phyloP scores from a whole-genome alignment of 257 asterid genomes.

The Eustoma russellianum region DNA sequence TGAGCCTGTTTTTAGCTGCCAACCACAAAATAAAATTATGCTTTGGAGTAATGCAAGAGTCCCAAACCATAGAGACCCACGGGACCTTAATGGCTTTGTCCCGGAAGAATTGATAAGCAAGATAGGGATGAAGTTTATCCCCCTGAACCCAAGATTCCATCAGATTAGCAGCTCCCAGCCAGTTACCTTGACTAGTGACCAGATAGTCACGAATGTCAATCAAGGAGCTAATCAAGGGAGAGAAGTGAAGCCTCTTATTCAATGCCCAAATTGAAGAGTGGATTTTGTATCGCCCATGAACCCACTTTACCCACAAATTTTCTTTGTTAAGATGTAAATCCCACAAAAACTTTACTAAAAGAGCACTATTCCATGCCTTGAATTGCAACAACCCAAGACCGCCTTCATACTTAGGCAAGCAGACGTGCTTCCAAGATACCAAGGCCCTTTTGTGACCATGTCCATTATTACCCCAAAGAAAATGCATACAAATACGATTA shows the following conservation, averaged over 20 bases:
- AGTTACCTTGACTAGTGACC: background rate
- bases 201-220: background rate
- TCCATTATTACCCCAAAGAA: background rate
- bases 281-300: too few species aligned
- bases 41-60: too few species aligned
- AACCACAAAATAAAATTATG: too few species aligned
- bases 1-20: too few species aligned
- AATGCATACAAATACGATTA: too few species aligned
- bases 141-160: too few species aligned
- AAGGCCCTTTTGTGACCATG: background rate
- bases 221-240: background rate
- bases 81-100: too few species aligned
- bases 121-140: too few species aligned
- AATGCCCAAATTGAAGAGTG: background rate
- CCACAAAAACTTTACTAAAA: background rate
- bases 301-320: too few species aligned
- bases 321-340: background rate
- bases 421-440: background rate
- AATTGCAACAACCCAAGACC: background rate
- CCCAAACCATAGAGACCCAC: too few species aligned
- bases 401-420: background rate
- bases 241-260: too few species aligned
- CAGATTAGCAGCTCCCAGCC: background rate
- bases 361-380: background rate
- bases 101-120: too few species aligned